phyloP scores from a whole-genome alignment of 495 filamentous ascomycete species.

The Hypoxylon lienhwacheense region DNA sequence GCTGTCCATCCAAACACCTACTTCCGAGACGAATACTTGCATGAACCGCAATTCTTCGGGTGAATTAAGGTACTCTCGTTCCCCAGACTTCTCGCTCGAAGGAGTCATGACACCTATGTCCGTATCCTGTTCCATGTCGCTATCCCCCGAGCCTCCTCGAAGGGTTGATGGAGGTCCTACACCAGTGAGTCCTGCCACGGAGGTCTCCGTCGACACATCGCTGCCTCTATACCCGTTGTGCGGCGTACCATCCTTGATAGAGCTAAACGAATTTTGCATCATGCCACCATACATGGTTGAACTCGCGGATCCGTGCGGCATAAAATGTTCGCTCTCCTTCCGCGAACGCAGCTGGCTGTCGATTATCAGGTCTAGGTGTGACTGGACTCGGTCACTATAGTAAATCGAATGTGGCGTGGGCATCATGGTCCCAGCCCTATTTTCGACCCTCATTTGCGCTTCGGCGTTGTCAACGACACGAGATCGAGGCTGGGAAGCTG shows the following conservation, averaged over 20 bases:
- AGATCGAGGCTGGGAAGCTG: constrained; percentile 11
- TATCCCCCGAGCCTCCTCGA: constrained; percentile 23
- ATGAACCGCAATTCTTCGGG: constrained; percentile 81
- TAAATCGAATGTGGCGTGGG: constrained; percentile 23
- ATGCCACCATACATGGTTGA: constrained; percentile 22
- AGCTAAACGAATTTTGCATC: constrained; percentile 30
- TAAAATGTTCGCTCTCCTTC: constrained; percentile 27
- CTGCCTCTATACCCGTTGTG: constrained; percentile 35
- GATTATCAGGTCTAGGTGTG: constrained; percentile 13
- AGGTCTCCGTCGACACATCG: constrained; percentile 37
- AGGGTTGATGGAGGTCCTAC: constrained; percentile 32
- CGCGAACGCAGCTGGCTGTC: constrained; percentile 36
- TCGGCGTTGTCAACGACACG: constrained; percentile 12
- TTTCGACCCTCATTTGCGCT: constrained; percentile 7
- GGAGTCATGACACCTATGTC: constrained; percentile 52
- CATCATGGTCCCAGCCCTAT: constrained; percentile 15
- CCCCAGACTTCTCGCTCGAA: constrained; percentile 50
- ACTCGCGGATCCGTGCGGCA: constrained; percentile 15
- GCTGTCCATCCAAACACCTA: constrained; percentile 93
- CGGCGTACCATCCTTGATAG: constrained; percentile 28
- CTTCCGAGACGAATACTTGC: constrained; percentile 89
- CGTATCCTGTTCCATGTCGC: constrained; percentile 15
- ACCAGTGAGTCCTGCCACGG: constrained; percentile 36
- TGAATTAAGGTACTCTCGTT: constrained; percentile 62
- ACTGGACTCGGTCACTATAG: constrained; percentile 26